Conservation (phyloP, 129 eudicot species). For the Tagetes patula region DNA sequence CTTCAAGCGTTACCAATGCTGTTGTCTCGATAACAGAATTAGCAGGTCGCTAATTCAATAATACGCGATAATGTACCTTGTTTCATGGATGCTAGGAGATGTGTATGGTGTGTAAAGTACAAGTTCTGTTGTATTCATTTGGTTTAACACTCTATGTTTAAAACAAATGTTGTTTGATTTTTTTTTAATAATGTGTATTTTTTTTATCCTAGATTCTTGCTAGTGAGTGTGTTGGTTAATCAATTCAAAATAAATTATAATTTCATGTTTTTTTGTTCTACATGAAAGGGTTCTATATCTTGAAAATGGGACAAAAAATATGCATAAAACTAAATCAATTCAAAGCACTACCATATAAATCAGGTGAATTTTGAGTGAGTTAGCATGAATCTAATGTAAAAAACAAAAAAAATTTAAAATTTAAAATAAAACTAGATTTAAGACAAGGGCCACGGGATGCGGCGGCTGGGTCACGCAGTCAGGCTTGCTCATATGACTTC, state of each 20-base stretch:
- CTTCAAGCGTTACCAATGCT: constrained; percentile 24
- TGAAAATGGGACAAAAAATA: not conserved
- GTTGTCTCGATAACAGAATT: constrained; percentile 36
- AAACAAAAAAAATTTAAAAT: too few species aligned
- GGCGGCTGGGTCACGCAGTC: too few species aligned
- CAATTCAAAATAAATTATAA: too few species aligned
- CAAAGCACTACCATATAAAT: too few species aligned
- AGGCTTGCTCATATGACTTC: too few species aligned
- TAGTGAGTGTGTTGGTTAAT: not conserved
- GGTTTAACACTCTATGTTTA: not conserved
- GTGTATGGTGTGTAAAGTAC: too few species aligned
- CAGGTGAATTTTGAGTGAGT: too few species aligned
- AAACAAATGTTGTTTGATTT: not conserved
- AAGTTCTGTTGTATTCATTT: not conserved
- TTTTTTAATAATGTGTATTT: not conserved
- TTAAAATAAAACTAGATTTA: too few species aligned
- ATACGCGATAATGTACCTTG: not conserved
- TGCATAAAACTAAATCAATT: too few species aligned
- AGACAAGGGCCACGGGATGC: too few species aligned
- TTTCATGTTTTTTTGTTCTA: not conserved
- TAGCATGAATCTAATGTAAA: too few species aligned
- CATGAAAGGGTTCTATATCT: not conserved
- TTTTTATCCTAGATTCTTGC: not conserved
- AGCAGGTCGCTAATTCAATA: constrained; percentile 29
- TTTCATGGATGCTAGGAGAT: not conserved